Evolutionary conservation across 352 stramenopile species (phyloP).

Genomic region (Pseudoperonospora humuli): DNA sequence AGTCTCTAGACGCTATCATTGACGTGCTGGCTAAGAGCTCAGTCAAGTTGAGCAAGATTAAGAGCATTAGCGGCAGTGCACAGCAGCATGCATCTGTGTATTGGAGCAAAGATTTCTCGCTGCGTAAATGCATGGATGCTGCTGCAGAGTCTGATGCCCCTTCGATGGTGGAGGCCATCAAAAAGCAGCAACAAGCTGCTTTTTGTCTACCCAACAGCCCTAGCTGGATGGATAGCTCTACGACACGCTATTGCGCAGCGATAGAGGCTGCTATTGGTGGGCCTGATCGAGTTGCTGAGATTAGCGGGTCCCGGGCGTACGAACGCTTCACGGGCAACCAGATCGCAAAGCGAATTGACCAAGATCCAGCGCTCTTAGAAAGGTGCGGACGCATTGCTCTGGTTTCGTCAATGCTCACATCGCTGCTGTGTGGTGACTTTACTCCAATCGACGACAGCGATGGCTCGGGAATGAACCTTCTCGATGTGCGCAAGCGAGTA

Average conservation of each 20-base stretch:
- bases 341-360: slow-evolving; percentile 48
- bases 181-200: slow-evolving; percentile 17
- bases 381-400: slow-evolving; percentile 41
- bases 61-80: slow-evolving; percentile 60
- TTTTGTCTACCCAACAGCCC: slow-evolving; percentile 61
- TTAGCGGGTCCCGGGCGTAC: slow-evolving; percentile 74
- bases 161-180: slow-evolving; percentile 20
- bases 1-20: slow-evolving; percentile 67
- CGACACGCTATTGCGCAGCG: slow-evolving; percentile 40
- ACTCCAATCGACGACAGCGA: slow-evolving; percentile 72
- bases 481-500: slow-evolving; percentile 48
- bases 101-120: slow-evolving; percentile 50
- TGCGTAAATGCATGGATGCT: slow-evolving; percentile 26
- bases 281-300: slow-evolving; percentile 42
- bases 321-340: slow-evolving; percentile 81
- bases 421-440: slow-evolving; percentile 55
- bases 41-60: slow-evolving; percentile 39
- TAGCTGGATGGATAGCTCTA: slow-evolving; percentile 84
- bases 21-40: slow-evolving; percentile 24
- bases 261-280: slow-evolving; percentile 58
- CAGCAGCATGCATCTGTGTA: slow-evolving; percentile 81
- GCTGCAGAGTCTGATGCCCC: slow-evolving; percentile 8
- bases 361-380: slow-evolving; percentile 39
- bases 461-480: slow-evolving; percentile 78
- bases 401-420: slow-evolving; percentile 71